Evolutionary conservation across 257 asterid genomes (phyloP).

Genomic region (Paulownia fortunei): DNA sequence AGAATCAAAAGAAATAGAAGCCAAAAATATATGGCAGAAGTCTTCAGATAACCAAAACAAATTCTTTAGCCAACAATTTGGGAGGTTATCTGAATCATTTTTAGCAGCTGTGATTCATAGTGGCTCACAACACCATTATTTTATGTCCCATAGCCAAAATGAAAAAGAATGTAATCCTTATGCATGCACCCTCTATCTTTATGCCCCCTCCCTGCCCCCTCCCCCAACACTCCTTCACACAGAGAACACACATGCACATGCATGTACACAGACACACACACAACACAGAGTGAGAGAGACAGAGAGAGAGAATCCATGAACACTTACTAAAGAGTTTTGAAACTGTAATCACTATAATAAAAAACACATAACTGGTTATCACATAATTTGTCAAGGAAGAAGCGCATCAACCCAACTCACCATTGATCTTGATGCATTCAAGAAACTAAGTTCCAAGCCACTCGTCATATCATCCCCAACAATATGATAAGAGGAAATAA

Average conservation of each 20-base stretch:
- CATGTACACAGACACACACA: neutral
- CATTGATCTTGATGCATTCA: neutral
- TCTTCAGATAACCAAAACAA: neutral
- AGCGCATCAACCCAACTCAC: neutral
- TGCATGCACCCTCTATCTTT: neutral
- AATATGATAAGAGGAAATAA: neutral
- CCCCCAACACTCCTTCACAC: no score
- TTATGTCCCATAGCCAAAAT: neutral
- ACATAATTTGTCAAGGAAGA: neutral
- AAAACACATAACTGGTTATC: neutral
- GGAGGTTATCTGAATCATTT: neutral
- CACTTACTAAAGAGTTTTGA: neutral
- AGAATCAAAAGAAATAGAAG: conserved; percentile 21
- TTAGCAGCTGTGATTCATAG: neutral
- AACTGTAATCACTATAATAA: neutral
- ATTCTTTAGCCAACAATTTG: neutral
- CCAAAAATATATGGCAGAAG: neutral
- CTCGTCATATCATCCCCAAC: neutral
- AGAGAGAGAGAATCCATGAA: neutral
- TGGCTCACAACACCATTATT: neutral
- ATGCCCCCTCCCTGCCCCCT: no score
- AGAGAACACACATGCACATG: neutral
- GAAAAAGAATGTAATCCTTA: neutral
- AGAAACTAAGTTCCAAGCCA: neutral
- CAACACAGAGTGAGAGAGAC: conserved; percentile 4